Conservation (phyloP, 805 yeast species). For the Limtongia smithiae region DNA sequence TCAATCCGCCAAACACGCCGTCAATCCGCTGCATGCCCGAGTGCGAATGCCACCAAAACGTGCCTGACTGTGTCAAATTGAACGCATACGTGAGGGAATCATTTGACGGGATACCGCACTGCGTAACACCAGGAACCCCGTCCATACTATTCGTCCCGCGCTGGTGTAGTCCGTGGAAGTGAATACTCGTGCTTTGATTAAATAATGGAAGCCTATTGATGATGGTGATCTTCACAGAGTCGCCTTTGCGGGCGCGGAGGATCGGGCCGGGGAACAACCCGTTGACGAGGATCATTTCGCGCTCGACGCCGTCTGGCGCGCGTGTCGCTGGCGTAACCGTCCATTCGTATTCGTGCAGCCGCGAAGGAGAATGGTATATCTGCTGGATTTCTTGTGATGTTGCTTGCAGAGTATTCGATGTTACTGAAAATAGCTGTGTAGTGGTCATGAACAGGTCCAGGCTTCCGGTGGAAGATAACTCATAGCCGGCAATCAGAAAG, state of each 20-base stretch:
- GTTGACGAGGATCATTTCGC: slow-evolving; percentile 42
- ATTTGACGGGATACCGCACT: slow-evolving; percentile 45
- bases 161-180: slow-evolving; percentile 53
- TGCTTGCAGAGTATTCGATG: slow-evolving; percentile 11
- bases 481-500: too few relatives aligned
- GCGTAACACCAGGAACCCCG: slow-evolving; percentile 52
- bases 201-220: slow-evolving; percentile 37
- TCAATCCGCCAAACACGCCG: slow-evolving; percentile 58
- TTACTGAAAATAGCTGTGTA: too few relatives aligned
- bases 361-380: background rate
- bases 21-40: slow-evolving; percentile 65
- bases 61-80: slow-evolving; percentile 45
- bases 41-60: slow-evolving; percentile 58
- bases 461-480: too few relatives aligned
- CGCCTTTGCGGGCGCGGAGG: slow-evolving; percentile 43
- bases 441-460: too few relatives aligned
- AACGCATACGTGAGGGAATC: slow-evolving; percentile 45
- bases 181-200: slow-evolving; percentile 43
- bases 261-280: slow-evolving; percentile 52
- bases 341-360: slow-evolving; percentile 10
- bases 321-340: background rate
- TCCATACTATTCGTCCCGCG: slow-evolving; percentile 49
- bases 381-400: background rate
- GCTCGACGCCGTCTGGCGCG: slow-evolving; percentile 40
- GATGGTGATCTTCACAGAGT: slow-evolving; percentile 39